Base-by-base conservation (phyloP, 805 yeast species). In the Metschnikowia proteae region DNA sequence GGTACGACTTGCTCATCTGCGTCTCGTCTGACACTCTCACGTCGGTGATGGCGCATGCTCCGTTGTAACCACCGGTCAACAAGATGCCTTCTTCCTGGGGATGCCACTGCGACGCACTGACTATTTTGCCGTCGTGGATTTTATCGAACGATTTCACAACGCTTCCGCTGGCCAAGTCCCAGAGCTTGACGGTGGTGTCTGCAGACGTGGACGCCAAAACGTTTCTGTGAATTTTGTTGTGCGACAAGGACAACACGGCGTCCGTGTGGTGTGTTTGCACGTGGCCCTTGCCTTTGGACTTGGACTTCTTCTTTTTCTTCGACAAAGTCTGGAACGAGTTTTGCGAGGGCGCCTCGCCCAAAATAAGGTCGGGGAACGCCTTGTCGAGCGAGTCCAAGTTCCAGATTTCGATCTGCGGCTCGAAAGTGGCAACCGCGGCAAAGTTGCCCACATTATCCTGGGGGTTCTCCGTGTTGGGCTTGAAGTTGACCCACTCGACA, bases 321-420 rank as follows among this genome's bases (percentile, higher is more conserved):
- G 59, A 54, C 33, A 66, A 49, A 11, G 66, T 66, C 54, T 74
- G 71, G 45, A 74, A 65, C 35, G 74, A 68, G 55, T 70, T 63
- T 61, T 64, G 61, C 39, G 75, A 75, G 8, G 82, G 82, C 2
- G 45, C 45, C 62, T 87, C 96, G 45, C 99, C 98, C 51, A 94
- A 75, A 53, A 94, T 89, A 57, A 86, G 78, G 63, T 91, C 96
- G 10, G 99, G 99, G 78, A 88, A 92, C 27, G 96, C 92, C 61
- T 89, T 89, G 58, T 94, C 98, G 32, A 92, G 75, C 54, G 85
- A 83, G 65, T 94, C 99, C 60, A 94, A 74, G 67, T 94, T 90
- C 98, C 98, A 94, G 52, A 94, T 79, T 70, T 94, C 99, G 67
- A 94, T 92, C 63, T 87, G 95, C 36, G 99, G 99, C 59, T 92